phyloP scores from a whole-genome alignment of 108 stramenopile genomes.

The Cyclotella baltica region DNA sequence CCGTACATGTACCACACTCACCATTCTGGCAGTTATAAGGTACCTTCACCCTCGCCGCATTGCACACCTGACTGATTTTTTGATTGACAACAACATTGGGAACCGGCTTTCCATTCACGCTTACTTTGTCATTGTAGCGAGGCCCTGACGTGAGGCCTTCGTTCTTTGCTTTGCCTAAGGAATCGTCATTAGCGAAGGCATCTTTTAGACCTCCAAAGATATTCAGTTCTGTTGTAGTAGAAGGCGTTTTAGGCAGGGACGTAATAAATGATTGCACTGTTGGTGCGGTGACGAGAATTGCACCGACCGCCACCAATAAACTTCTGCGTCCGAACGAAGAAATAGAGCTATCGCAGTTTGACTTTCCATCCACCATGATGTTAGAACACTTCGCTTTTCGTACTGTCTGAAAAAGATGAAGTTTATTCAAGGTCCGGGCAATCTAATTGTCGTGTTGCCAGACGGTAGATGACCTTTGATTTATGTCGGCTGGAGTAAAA shows the following conservation, averaged over 20 bases:
- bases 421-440: no score
- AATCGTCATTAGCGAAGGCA: constrained; percentile 86
- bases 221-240: constrained; percentile 54
- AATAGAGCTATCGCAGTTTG: background rate
- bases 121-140: constrained; percentile 76
- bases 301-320: background rate
- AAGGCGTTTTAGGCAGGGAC: background rate
- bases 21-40: constrained; percentile 89
- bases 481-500: no score
- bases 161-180: constrained; percentile 69
- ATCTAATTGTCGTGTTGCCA: no score
- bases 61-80: constrained; percentile 78
- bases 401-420: no score
- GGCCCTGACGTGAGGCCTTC: constrained; percentile 78
- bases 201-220: constrained; percentile 76
- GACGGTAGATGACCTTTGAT: no score
- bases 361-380: no score
- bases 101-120: constrained; percentile 83
- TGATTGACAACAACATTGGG: constrained; percentile 83
- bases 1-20: constrained; percentile 83
- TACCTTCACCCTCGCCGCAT: constrained; percentile 79
- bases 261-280: background rate
- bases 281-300: background rate
- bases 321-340: background rate
- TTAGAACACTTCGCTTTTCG: no score